Base-by-base conservation (phyloP, 1,139 yeast genomes). In the Geotrichum aggregatum region DNA sequence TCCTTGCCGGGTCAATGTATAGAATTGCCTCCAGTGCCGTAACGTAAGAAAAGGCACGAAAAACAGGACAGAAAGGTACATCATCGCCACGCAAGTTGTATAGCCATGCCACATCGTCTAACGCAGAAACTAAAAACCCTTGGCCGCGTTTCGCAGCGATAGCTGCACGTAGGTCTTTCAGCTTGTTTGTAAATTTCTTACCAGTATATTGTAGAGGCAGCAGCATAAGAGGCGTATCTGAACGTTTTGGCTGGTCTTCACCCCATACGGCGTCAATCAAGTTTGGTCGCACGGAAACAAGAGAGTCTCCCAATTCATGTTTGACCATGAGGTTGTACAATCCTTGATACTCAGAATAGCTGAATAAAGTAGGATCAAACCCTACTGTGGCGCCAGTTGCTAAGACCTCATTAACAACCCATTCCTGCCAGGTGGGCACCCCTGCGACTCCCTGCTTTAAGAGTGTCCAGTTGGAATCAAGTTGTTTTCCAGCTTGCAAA, bases 71-170 rank as follows among this genome's bases (percentile, higher is more conserved):
- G 70, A 75, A 94, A 39, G 82, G 85, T 59, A 92, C 87, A 66
- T 87, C 95, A 40, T 78, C 75, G 21, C 98, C 98, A 61, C 98
- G 78, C 60, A 92, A 74, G 65, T 92, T 92, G 65, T 89, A 78
- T 52, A 89, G 71, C 98, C 97, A 91, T 6, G 97, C 95, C 57
- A 91, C 79, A 63, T 92, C 97, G 70, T 92, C 98, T 56, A 88
- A 72, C 0, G 96, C 85, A 42, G 84, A 77, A 8, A 88, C 74
- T 7, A 87, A 78, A 58, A 87, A 66, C 1, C 72, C 75, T 30
- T 63, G 59, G 7, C 73, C 77, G 54, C 73, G 70, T 40, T 73
- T 72, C 28, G 74, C 68, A 35, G 71, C 70, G 48, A 81, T 68
- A 13, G 65, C 62, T n/a, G 68, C 63, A 31, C 76, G 69, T 22